A percentile compares a stretch with the other conserved stretches of the same genome.
phyloP scores from a whole-genome alignment of 352 stramenopile species.

The Peronospora farinosa region DNA sequence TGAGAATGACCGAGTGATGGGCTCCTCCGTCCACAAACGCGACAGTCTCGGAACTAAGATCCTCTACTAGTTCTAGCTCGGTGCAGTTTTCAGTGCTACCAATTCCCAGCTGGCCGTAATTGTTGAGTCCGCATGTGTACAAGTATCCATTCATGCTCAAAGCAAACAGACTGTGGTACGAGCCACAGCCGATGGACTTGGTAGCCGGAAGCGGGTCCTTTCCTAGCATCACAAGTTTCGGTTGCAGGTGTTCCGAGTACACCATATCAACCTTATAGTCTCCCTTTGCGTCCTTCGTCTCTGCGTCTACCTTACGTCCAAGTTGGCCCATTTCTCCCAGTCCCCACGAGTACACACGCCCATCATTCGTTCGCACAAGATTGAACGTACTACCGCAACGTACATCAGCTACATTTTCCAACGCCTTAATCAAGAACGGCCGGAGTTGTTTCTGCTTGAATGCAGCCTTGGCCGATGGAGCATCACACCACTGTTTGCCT shows the following conservation, averaged over 20 bases:
- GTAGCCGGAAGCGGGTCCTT: constrained; percentile 41
- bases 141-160: constrained; percentile 66
- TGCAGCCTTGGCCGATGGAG: constrained; percentile 44
- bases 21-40: constrained; percentile 80
- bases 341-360: constrained; percentile 88
- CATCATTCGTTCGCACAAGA: constrained; percentile 80
- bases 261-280: constrained; percentile 76
- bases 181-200: constrained; percentile 84
- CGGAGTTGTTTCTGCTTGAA: constrained; percentile 79
- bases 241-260: constrained; percentile 74
- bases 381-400: constrained; percentile 83
- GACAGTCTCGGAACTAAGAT: constrained; percentile 58
- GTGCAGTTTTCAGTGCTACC: constrained; percentile 74
- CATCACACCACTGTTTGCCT: constrained; percentile 88
- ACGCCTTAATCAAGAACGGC: constrained; percentile 52
- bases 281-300: constrained; percentile 63
- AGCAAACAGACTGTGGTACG: constrained; percentile 82
- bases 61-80: constrained; percentile 69
- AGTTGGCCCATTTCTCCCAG: constrained; percentile 88
- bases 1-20: constrained; percentile 92
- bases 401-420: constrained; percentile 72
- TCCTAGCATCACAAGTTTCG: constrained; percentile 57
- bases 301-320: constrained; percentile 44
- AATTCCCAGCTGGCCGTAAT: constrained; percentile 95
- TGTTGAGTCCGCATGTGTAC: constrained; percentile 92